These are phyloP conservation scores for Yarrowia sp. DNA, from an alignment of 805 yeast species.

Conservation along the genomic window DNA sequence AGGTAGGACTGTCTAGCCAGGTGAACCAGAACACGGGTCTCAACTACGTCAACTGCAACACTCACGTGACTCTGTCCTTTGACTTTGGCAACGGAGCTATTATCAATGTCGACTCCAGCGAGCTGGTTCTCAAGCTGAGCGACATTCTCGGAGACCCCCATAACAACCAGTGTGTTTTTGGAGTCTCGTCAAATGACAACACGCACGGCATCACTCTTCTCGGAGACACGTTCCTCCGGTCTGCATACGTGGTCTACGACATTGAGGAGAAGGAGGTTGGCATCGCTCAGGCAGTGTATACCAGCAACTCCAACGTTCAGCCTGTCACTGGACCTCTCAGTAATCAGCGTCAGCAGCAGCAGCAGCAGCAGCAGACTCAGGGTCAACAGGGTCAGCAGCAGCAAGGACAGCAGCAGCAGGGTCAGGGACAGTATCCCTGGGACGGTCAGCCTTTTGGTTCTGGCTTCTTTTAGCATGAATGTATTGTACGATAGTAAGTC, in stretches of 20 bases:
- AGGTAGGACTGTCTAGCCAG: background rate
- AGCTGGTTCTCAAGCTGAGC: constrained; percentile 25
- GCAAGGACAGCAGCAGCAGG: background rate
- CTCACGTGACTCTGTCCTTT: constrained; percentile 41
- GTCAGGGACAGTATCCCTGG: background rate
- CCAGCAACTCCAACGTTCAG: constrained; percentile 39
- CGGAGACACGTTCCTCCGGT: constrained; percentile 71
- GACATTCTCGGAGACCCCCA: constrained; percentile 1
- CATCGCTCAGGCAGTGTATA: constrained; percentile 57
- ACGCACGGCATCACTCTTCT: constrained; percentile 41
- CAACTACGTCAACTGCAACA: constrained; percentile 29
- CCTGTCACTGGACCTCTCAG: constrained; percentile 3
- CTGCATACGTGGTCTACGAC: constrained; percentile 72
- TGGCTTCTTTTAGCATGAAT: background rate
- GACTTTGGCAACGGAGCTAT: constrained; percentile 32
- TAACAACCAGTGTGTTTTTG: constrained; percentile 43
- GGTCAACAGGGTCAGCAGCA: background rate
- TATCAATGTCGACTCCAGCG: constrained; percentile 4
- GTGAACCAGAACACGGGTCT: constrained; percentile 36
- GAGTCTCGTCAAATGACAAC: constrained; percentile 47
- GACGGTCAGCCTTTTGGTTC: background rate
- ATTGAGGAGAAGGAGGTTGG: constrained; percentile 63
- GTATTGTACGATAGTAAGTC: background rate
- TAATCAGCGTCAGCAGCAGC: background rate
- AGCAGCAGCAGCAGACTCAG: background rate